A percentile compares a stretch with the other conserved stretches of the same genome.
Evolutionary conservation across 805 yeast genomes (phyloP).

Genomic region (Candida vaughaniae): DNA sequence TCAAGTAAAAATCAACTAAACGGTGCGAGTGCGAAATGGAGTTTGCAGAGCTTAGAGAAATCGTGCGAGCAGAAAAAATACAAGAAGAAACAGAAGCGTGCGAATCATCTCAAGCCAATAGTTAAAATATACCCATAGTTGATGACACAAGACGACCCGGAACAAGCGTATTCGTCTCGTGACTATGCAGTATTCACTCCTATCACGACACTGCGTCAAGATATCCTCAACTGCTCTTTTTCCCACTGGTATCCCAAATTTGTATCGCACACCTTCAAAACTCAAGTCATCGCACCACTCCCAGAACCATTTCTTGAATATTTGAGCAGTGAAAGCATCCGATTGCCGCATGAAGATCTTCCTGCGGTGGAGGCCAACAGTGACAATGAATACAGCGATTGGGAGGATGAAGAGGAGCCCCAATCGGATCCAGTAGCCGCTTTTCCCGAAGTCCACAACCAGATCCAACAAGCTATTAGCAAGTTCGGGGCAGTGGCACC

Average conservation of each 20-base stretch:
- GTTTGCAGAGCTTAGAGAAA: neutral
- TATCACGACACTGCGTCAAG: conserved; percentile 22
- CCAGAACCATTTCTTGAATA: conserved; percentile 35
- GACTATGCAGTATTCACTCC: conserved; percentile 29
- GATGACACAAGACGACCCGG: no score
- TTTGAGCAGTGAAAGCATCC: conserved; percentile 26
- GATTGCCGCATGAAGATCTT: conserved; percentile 18
- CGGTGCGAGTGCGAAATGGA: neutral
- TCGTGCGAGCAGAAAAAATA: no score
- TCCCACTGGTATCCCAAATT: conserved; percentile 34
- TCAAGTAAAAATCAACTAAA: neutral
- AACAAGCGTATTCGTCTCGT: no score
- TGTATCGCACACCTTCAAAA: conserved; percentile 17
- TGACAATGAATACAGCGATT: conserved; percentile 71
- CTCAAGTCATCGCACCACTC: conserved; percentile 30
- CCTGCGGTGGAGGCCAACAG: conserved; percentile 31
- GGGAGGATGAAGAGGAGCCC: conserved; percentile 61
- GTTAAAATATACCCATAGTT: no score
- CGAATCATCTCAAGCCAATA: no score
- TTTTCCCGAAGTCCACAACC: conserved; percentile 61
- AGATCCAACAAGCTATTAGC: conserved; percentile 45
- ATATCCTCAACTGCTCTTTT: conserved; percentile 32
- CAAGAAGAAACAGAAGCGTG: no score
- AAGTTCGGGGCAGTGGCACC: conserved; percentile 69
- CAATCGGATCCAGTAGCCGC: conserved; percentile 16